Conservation (phyloP, 2,329 filamentous ascomycete species). For the Elsinoe batatas region DNA sequence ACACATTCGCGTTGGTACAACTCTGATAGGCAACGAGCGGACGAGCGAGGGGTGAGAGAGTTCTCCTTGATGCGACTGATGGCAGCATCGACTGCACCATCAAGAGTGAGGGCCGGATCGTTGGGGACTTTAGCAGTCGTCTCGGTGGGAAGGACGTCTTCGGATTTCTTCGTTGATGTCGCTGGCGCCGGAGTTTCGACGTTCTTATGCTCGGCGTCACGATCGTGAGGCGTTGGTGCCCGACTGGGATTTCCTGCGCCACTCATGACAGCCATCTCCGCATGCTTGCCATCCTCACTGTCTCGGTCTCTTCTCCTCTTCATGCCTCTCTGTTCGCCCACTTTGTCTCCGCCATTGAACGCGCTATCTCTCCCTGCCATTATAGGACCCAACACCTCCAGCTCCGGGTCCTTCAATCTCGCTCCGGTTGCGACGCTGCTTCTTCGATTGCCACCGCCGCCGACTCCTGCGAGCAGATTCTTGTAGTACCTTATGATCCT, state of each 20-base stretch:
- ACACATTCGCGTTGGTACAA: constrained; percentile 9
- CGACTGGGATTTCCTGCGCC: background rate
- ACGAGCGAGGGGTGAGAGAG: background rate
- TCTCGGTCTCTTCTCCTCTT: background rate
- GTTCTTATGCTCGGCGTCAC: no score
- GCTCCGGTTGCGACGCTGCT: constrained; percentile 34
- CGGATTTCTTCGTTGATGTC: background rate
- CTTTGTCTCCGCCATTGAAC: background rate
- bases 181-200: background rate
- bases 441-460: constrained; percentile 38
- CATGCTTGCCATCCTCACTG: background rate
- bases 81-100: constrained; percentile 3
- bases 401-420: constrained; percentile 36
- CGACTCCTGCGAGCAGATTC: constrained; percentile 33
- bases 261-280: background rate
- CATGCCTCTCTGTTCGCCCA: background rate
- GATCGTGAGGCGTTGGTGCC: background rate
- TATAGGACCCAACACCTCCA: constrained; percentile 36
- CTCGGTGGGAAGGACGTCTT: constrained; percentile 10
- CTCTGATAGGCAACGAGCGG: background rate
- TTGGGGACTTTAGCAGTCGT: constrained; percentile 10
- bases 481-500: constrained; percentile 30
- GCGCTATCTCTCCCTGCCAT: constrained; percentile 15
- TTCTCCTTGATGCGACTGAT: background rate
- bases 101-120: constrained; percentile 15